A percentile compares a stretch with the other conserved stretches of the same genome.
Evolutionary conservation across 2,329 filamentous ascomycete genomes (phyloP).

Genomic region (Colletotrichum eleusines): DNA sequence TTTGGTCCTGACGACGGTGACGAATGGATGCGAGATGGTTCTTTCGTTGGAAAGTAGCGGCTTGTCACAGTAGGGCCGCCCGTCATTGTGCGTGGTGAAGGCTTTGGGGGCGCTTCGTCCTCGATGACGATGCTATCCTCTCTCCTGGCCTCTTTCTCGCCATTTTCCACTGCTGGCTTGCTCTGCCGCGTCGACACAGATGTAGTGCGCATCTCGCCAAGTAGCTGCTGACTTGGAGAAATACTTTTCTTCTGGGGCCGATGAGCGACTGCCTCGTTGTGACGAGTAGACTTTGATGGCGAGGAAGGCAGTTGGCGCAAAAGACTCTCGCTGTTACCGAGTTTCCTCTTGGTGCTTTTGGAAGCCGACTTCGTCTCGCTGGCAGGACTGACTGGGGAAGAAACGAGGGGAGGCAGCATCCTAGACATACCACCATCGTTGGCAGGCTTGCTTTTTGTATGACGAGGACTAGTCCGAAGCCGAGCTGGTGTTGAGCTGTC

Average conservation of each 20-base stretch:
- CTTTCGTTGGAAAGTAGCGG: slow-evolving; percentile 3
- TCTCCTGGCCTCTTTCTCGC: neutral
- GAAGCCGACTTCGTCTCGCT: neutral
- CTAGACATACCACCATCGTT: neutral
- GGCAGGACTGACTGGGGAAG: slow-evolving; percentile 1
- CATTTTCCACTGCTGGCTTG: neutral
- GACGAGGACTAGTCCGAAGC: slow-evolving; percentile 1
- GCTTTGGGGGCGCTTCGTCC: slow-evolving; percentile 1
- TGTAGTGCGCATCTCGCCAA: slow-evolving; percentile 18
- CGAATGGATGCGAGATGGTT: neutral
- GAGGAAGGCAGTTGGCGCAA: slow-evolving; percentile 23
- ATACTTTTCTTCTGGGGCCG: slow-evolving; percentile 5
- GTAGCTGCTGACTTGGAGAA: slow-evolving; percentile 24
- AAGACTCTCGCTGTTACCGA: slow-evolving; percentile 4
- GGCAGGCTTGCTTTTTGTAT: slow-evolving; percentile 6
- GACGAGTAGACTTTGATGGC: slow-evolving; percentile 1
- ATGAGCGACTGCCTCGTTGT: neutral
- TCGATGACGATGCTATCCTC: slow-evolving; percentile 6
- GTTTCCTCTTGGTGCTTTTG: neutral
- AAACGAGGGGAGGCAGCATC: slow-evolving; percentile 1
- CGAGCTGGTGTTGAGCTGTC: neutral
- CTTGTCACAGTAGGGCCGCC: slow-evolving; percentile 4
- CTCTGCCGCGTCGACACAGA: neutral
- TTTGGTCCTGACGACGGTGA: neutral
- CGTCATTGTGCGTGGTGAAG: neutral